Evolutionary conservation across 768 basidiomycete genomes (phyloP), one percentile per base, ranked within the genome.

Genomic region (Mycena sanguinolenta): DNA sequence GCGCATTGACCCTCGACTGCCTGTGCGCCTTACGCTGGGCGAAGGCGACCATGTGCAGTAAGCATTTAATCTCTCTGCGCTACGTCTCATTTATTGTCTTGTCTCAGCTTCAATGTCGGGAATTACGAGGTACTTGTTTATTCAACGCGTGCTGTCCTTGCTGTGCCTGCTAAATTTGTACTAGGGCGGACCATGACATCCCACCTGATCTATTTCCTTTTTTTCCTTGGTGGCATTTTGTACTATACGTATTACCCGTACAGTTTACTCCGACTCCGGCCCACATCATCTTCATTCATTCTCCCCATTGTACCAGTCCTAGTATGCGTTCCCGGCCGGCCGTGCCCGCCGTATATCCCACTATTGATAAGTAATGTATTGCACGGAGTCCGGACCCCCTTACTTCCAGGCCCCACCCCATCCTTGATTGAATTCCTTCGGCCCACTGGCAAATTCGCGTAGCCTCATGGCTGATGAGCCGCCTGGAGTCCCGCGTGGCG

Each of bases 11-110:
- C 92, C 93, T 25, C 89, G 93, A 62, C 81, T 95, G 50, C 92
- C 93, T 17, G 93, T 95, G 70, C 84, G 92, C 69, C 88, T 95
- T 36, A 93, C 92, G 25, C 85, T 95, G 49, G 92, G 92, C 30
- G 93, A 95, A 75, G 92, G 92, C 36, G 93, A 95, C 77, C 90
- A 92, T 74, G 93, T 95, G 32, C 93, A 95, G 72, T 73, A 32
- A 36, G 72, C n/a, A 17, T 25, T 0, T 21, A 25, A 10, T 30
- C 9, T 2, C 28, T 28, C 27, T 19, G n/a, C 21, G 21, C 34
- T 46, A n/a, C 21, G 17, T 49, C 28, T 32, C 21, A n/a, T 12
- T 34, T 58, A n/a, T 30, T 27, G 5, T 21, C 21, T 27, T 3
- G n/a, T n/a, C 13, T 8, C 23, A 73, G 72, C 54, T 73, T 73